A percentile compares a stretch with the other conserved stretches of the same genome.
These are phyloP conservation scores for Backusella luteola DNA, from an alignment of 192 early-diverging fungal genomes.

Conservation along the genomic window DNA sequence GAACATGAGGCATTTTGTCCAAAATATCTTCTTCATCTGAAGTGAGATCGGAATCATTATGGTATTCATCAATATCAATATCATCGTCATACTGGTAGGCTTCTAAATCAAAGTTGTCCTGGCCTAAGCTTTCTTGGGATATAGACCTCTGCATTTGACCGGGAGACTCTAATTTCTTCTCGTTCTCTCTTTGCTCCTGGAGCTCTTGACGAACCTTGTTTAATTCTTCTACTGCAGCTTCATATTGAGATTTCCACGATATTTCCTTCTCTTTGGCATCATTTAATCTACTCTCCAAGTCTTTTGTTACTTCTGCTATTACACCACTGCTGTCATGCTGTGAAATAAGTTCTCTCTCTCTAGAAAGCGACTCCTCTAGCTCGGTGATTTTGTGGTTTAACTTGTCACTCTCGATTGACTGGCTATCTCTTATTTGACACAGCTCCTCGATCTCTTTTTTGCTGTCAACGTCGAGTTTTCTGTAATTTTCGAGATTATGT, in stretches of 20 bases:
- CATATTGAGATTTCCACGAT: not conserved
- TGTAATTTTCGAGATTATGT: not conserved
- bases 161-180: not conserved
- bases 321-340: constrained; percentile 8
- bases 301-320: constrained; percentile 5
- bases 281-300: constrained; percentile 7
- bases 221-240: constrained; percentile 7
- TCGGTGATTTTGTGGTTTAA: not conserved
- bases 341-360: not conserved
- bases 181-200: not conserved
- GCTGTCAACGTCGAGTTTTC: not conserved
- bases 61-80: not conserved
- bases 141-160: not conserved
- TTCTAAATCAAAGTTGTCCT: not conserved
- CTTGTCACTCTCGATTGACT: not conserved
- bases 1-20: not conserved
- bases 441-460: not conserved
- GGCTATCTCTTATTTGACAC: not conserved
- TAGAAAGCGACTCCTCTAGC: not conserved
- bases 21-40: constrained; percentile 7
- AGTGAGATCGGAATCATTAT: not conserved
- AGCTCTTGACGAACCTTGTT: not conserved
- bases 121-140: not conserved
- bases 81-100: not conserved
- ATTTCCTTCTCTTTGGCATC: constrained; percentile 3